phyloP scores from a whole-genome alignment of 176 grass and related monocot species.

The Bromus sterilis region DNA sequence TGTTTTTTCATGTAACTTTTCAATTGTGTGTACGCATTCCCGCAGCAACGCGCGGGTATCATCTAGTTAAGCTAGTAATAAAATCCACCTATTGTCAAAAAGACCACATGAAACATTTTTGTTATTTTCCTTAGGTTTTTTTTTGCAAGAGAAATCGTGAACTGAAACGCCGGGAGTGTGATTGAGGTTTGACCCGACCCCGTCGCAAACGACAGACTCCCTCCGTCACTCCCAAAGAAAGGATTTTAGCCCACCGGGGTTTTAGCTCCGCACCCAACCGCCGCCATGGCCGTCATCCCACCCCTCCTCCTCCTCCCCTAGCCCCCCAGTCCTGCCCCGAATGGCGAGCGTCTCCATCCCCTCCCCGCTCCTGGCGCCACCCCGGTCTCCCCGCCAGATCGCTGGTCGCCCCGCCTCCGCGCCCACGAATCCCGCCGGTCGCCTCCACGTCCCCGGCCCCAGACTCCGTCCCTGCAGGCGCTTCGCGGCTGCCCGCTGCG shows the following conservation, averaged over 20 bases:
- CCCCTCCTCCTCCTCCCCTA: background rate
- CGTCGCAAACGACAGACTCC: background rate
- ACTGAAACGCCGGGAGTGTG: background rate
- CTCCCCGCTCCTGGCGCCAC: background rate
- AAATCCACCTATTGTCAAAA: too few species aligned
- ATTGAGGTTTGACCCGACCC: background rate
- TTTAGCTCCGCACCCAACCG: constrained; percentile 24
- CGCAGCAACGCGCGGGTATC: too few species aligned
- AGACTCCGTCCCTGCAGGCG: constrained; percentile 14
- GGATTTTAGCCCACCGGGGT: constrained; percentile 14
- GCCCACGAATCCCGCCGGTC: background rate
- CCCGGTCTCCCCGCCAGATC: constrained; percentile 10
- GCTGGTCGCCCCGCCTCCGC: background rate
- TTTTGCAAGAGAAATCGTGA: too few species aligned
- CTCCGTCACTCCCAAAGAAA: background rate
- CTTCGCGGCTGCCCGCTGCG: constrained; percentile 8
- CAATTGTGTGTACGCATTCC: too few species aligned
- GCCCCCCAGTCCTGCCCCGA: background rate
- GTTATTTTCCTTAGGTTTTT: too few species aligned
- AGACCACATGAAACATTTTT: too few species aligned
- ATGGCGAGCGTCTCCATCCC: constrained; percentile 5
- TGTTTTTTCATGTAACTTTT: too few species aligned
- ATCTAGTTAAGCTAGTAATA: too few species aligned
- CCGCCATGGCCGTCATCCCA: constrained; percentile 4
- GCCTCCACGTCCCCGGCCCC: background rate